These are phyloP conservation scores for Pichia paraexigua DNA, from an alignment of 805 yeast genomes.

Conservation along the genomic window DNA sequence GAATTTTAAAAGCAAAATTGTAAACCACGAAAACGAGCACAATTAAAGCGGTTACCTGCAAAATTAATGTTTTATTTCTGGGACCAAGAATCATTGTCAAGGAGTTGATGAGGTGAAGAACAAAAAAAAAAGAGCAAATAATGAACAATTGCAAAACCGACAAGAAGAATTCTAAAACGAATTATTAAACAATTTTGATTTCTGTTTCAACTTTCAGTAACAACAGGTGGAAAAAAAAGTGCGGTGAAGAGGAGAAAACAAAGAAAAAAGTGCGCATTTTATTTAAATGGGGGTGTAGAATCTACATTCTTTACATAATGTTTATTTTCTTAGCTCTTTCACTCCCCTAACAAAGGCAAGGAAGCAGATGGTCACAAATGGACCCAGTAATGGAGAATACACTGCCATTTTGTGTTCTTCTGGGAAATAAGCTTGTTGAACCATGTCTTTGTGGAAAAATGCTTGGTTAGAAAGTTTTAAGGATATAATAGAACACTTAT, in stretches of 20 bases:
- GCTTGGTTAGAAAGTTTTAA: slow-evolving; percentile 60
- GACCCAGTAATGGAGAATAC: slow-evolving; percentile 84
- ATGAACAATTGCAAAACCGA: too few species aligned
- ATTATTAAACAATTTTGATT: too few species aligned
- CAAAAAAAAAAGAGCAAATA: neutral
- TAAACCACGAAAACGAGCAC: neutral
- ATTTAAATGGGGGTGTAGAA: too few species aligned
- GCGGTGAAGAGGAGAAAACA: too few species aligned
- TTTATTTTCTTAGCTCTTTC: slow-evolving; percentile 25
- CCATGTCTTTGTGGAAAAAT: slow-evolving; percentile 90
- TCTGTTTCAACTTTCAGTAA: too few species aligned
- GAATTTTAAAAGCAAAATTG: neutral
- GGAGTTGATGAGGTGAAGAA: neutral
- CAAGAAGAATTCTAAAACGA: too few species aligned
- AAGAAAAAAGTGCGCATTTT: too few species aligned
- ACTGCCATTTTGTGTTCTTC: slow-evolving; percentile 94
- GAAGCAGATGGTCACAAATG: slow-evolving; percentile 57
- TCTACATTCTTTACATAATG: neutral
- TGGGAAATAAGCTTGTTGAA: slow-evolving; percentile 90
- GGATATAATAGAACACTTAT: slow-evolving; percentile 42
- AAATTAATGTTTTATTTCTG: neutral
- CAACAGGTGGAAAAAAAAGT: too few species aligned
- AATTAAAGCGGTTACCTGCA: neutral
- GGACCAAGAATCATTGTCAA: neutral
- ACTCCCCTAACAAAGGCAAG: slow-evolving; percentile 43